Percentiles rank a stretch among this genome's conserved stretches.
Evolutionary conservation across 768 basidiomycete genomes (phyloP).

Genomic region (Leucosporidium creatinivorum): DNA sequence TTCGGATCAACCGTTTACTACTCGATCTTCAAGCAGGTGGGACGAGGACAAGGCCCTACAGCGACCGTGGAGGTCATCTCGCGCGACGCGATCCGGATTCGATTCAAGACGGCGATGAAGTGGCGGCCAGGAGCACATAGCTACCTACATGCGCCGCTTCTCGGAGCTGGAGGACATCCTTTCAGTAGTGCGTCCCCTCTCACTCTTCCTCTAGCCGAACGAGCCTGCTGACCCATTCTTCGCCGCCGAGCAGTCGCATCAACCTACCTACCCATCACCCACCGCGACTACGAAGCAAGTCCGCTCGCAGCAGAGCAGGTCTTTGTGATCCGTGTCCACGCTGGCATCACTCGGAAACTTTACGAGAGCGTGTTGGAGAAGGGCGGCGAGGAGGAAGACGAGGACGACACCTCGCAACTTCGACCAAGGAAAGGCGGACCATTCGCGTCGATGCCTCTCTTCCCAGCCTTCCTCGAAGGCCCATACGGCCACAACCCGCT

Average conservation of each 20-base stretch:
- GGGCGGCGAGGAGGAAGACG: not conserved
- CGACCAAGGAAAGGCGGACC: not conserved
- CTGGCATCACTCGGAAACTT: slow-evolving; percentile 15
- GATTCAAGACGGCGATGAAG: not conserved
- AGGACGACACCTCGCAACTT: not conserved
- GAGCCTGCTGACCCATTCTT: too few species aligned
- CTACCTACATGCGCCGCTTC: slow-evolving; percentile 13
- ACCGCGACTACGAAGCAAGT: not conserved
- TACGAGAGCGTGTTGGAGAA: not conserved
- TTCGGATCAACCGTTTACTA: not conserved
- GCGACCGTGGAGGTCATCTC: slow-evolving; percentile 6
- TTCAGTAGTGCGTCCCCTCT: slow-evolving; percentile 4
- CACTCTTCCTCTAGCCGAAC: not conserved
- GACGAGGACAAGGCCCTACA: not conserved
- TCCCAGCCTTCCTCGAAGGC: slow-evolving; percentile 12
- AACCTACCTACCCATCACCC: slow-evolving; percentile 10
- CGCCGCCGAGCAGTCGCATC: slow-evolving; percentile 5
- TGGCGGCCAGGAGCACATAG: slow-evolving; percentile 17
- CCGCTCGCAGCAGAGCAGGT: not conserved
- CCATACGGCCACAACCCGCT: slow-evolving; percentile 16
- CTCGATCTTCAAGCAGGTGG: not conserved
- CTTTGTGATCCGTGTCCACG: slow-evolving; percentile 8
- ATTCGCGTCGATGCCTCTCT: not conserved
- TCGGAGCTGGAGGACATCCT: slow-evolving; percentile 24
- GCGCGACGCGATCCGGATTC: not conserved